Conservation (phyloP, 768 basidiomycete genomes). For the Tephrocybe rancida region DNA sequence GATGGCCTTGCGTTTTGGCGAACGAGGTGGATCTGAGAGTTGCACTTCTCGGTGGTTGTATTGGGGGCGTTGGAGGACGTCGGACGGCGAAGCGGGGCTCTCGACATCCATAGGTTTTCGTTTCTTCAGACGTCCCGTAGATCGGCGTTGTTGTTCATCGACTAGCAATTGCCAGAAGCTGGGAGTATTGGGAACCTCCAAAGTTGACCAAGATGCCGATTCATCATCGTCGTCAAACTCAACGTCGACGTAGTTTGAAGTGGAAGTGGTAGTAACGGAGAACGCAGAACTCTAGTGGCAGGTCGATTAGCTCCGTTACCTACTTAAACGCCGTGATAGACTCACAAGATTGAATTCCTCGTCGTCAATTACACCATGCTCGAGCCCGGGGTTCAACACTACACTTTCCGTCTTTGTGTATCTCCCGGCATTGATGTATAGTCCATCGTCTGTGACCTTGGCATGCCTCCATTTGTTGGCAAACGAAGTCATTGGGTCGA, state of each 20-base stretch:
- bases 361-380: neutral
- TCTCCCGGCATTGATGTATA: constrained; percentile 13
- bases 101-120: neutral
- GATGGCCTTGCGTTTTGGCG: neutral
- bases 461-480: constrained; percentile 11
- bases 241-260: constrained; percentile 25
- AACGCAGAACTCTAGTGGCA: constrained; percentile 21
- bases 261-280: constrained; percentile 26
- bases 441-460: constrained; percentile 5
- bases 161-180: constrained; percentile 7
- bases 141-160: neutral
- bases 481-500: constrained; percentile 23
- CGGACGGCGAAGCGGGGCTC: constrained; percentile 2
- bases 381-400: neutral
- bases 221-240: constrained; percentile 14
- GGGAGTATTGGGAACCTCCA: constrained; percentile 21
- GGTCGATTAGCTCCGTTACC: constrained; percentile 8
- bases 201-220: constrained; percentile 18
- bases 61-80: constrained; percentile 4
- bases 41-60: constrained; percentile 3
- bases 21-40: neutral
- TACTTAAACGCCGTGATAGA: neutral
- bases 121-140: constrained; percentile 8
- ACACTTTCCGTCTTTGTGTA: neutral
- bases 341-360: neutral